Conservation (phyloP, 2,329 filamentous ascomycete genomes). For the Aureobasidium sp. region DNA sequence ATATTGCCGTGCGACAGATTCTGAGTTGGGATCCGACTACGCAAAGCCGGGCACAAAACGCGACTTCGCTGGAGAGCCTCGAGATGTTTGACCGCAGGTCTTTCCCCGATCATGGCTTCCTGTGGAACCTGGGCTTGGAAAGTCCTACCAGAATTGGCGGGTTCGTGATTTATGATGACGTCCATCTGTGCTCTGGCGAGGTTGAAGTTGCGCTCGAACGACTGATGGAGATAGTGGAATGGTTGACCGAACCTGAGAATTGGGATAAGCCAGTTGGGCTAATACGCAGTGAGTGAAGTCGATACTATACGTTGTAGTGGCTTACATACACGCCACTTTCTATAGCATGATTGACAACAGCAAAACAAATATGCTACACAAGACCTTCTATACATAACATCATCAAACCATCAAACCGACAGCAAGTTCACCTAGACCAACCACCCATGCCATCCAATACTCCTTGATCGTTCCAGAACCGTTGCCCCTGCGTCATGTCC, state of each 20-base stretch:
- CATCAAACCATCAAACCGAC: too few species aligned
- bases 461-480: background rate
- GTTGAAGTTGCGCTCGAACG: background rate
- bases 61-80: background rate
- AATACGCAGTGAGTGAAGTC: too few species aligned
- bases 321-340: too few species aligned
- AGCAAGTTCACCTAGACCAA: background rate
- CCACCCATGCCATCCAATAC: constrained; percentile 5
- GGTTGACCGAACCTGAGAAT: background rate
- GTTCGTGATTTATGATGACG: background rate
- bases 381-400: too few species aligned
- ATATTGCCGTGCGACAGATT: background rate
- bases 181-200: background rate
- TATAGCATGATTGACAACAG: too few species aligned
- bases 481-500: background rate
- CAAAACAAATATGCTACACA: too few species aligned
- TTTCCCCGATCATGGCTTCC: background rate
- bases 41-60: background rate
- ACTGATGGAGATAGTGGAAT: background rate
- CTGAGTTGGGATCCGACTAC: background rate
- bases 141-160: background rate
- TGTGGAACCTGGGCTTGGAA: background rate
- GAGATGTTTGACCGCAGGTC: background rate
- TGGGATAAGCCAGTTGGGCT: background rate
- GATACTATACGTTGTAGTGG: too few species aligned